Base-by-base conservation (phyloP, 1,284 basidiomycete species). In the Serendipita sp. region DNA sequence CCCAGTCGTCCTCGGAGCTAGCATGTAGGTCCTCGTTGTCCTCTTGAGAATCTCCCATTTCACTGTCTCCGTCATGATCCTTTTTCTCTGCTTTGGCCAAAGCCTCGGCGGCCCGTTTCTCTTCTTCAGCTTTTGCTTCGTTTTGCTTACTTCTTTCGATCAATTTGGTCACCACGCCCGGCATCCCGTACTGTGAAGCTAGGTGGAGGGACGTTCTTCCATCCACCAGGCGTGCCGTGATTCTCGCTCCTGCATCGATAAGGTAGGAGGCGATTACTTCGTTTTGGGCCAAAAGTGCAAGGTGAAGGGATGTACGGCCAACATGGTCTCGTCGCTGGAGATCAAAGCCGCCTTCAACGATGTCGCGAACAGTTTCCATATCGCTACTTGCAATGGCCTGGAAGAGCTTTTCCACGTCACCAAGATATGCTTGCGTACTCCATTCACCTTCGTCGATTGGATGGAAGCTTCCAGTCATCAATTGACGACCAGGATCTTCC, bases 361-460 rank as follows among this genome's bases (percentile, higher is more conserved):
- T 70, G 6, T 70, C 65, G 8, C 70, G 66, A 5, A 82, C 77
- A 1, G 70, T 66, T 1, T 69, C 67, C 1, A 72, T 71, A 64
- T 83, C 77, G 38, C 73, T 69, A 1, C 73, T 65, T 1, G 74
- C 77, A 63, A 83, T 79, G n/a, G 79, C 79, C 3, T 71, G 67
- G 71, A 83, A 82, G 62, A 84, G 77, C 64, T 77, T 75, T 65
- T 79, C 77, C 0, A 75, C 76, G 13, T 75, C 74, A 1, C 77
- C 79, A 66, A 82, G 74, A 69, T 83, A 84, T 2, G 78, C 80
- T 64, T 81, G 79, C 45, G 75, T 79, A 61, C 77, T 77, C 82
- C 82, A 84, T 73, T 83, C 81, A 6, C 80, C 81, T n/a, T 77
- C 79, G 66, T 84, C 81, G 65, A 83, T 82, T 0, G 82, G 82